phyloP scores from a whole-genome alignment of 495 filamentous ascomycete genomes.

The Podospora pseudoanserina region DNA sequence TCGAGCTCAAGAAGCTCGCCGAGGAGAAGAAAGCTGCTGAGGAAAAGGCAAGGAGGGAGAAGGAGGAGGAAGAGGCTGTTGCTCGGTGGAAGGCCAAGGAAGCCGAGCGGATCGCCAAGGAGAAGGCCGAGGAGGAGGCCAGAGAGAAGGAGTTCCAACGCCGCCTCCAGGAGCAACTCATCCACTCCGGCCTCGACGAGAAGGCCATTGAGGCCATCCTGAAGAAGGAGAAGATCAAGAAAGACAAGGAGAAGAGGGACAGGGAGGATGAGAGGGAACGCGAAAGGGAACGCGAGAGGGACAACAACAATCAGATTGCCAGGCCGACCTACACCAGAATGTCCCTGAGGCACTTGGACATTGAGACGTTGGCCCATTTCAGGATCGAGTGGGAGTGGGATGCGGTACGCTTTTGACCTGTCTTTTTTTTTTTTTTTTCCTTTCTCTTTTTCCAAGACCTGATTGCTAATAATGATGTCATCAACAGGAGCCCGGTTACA shows the following conservation, averaged over 20 bases:
- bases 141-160: conserved; percentile 50
- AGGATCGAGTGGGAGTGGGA: conserved; percentile 54
- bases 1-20: conserved; percentile 55
- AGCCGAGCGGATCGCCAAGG: conserved; percentile 44
- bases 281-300: conserved; percentile 21
- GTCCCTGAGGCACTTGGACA: conserved; percentile 52
- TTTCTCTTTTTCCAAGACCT: neutral
- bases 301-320: conserved; percentile 21
- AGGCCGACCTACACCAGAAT: conserved; percentile 56
- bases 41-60: conserved; percentile 44
- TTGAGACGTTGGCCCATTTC: conserved; percentile 50
- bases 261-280: conserved; percentile 25
- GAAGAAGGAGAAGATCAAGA: conserved; percentile 48
- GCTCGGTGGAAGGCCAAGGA: conserved; percentile 55
- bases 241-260: conserved; percentile 31
- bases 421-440: neutral
- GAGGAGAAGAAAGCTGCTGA: conserved; percentile 49
- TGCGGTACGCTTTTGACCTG: conserved; percentile 34
- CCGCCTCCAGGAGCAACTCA: conserved; percentile 47
- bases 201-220: conserved; percentile 51
- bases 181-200: conserved; percentile 49
- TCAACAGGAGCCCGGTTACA: conserved; percentile 60
- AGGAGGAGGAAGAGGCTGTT: conserved; percentile 54
- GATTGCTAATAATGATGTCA: conserved; percentile 2
- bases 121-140: conserved; percentile 45